phyloP scores from a whole-genome alignment of 257 asterid genomes.

The Oldenlandia corymbosa region DNA sequence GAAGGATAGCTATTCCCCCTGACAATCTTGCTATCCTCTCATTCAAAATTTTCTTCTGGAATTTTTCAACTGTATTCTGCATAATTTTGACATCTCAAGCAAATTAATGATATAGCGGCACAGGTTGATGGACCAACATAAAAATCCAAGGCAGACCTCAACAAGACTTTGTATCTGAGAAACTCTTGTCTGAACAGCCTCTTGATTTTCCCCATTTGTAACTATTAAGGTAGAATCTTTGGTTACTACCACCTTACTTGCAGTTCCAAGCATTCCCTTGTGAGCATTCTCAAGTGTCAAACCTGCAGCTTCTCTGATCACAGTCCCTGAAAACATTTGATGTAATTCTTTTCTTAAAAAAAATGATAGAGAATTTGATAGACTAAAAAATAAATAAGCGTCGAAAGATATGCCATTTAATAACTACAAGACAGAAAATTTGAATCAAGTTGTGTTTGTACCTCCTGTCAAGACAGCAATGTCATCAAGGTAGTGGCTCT shows the following conservation, averaged over 20 bases:
- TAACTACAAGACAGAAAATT: background rate
- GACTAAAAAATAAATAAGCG: too few species aligned
- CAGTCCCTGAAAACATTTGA: constrained; percentile 44
- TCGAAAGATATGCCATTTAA: background rate
- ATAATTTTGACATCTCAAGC: background rate
- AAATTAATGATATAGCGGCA: background rate
- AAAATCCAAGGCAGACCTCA: constrained; percentile 34
- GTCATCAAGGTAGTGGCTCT: constrained; percentile 75
- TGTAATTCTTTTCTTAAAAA: background rate
- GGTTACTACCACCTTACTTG: constrained; percentile 64
- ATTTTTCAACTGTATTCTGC: constrained; percentile 73
- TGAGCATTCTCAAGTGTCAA: constrained; percentile 56
- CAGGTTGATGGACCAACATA: background rate
- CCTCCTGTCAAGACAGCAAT: constrained; percentile 87
- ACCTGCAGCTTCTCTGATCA: constrained; percentile 74
- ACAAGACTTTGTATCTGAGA: constrained; percentile 61
- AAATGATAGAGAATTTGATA: background rate
- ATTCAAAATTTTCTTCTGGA: constrained; percentile 59
- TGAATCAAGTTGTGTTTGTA: constrained; percentile 29
- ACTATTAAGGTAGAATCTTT: constrained; percentile 72
- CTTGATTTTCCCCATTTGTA: constrained; percentile 58
- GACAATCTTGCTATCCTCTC: constrained; percentile 84
- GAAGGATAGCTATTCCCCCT: constrained; percentile 71
- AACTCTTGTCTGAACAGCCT: constrained; percentile 51
- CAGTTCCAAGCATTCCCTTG: constrained; percentile 58